phyloP scores from a whole-genome alignment of 2,329 filamentous ascomycete species.

The Diaporthe nobilis region DNA sequence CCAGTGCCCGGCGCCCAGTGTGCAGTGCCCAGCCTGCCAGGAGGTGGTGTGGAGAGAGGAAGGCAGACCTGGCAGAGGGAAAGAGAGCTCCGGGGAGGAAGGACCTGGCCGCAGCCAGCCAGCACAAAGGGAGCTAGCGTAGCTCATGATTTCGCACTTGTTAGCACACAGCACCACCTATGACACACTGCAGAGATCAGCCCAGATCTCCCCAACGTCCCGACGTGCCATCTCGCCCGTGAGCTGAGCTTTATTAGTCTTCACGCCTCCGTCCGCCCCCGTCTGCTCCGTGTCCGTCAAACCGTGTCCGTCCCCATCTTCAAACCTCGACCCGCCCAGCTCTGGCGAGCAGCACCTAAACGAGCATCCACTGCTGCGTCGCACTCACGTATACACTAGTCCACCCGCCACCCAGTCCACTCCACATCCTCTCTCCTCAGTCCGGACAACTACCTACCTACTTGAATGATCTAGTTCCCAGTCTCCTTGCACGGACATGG shows the following conservation, averaged over 20 bases:
- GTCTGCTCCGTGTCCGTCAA: conserved; percentile 20
- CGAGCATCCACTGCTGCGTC: conserved; percentile 30
- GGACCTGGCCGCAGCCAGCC: conserved; percentile 10
- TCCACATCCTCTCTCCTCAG: not conserved
- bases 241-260: conserved; percentile 4
- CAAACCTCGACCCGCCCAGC: not conserved
- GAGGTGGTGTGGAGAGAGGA: not conserved
- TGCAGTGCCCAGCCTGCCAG: not conserved
- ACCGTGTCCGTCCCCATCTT: conserved; percentile 8
- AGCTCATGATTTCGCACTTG: conserved; percentile 6
- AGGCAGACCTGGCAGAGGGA: not conserved
- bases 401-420: not conserved
- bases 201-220: conserved; percentile 8
- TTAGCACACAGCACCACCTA: conserved; percentile 9
- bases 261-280: not conserved
- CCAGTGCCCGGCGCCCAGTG: not conserved
- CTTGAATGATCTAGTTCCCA: conserved; percentile 31
- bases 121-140: conserved; percentile 30
- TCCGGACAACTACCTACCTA: not conserved
- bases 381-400: not conserved
- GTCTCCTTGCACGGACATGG: conserved; percentile 39
- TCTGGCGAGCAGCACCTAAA: conserved; percentile 10
- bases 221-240: not conserved
- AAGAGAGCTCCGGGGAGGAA: not conserved
- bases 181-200: conserved; percentile 22